Base-by-base conservation (phyloP, 345 rosid genomes). In the Hibiscus syriacus region DNA sequence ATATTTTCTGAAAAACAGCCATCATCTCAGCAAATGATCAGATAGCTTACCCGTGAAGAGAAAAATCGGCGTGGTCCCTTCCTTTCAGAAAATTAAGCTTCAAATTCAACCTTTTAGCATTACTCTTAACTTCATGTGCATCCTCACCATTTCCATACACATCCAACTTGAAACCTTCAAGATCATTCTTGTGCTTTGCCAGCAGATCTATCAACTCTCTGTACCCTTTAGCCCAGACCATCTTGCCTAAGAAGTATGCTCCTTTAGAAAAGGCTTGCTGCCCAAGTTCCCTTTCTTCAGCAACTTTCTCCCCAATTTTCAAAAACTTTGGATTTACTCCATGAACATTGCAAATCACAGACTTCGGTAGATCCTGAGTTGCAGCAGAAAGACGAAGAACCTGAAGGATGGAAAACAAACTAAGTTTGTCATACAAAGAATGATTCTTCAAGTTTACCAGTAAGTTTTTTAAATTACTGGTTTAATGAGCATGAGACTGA, bases 191-290 rank as follows among this genome's bases (percentile, higher is more conserved):
- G 80, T 86, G 91, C 78, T 79, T 87, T 55, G 89, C 81, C 59
- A 94, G 79, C 73, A 94, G 81, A 85, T 94, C 93, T 69, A 94
- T 86, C 76, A 94, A 77, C 77, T 94, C 99, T 68, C 79, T 82
- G 84, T 94, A 94, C 66, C 99, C 99, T 84, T 94, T 94, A 70
- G 99, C 99, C 99, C 99, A 94, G 49, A 94, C 97, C 97, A 94
- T 85, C 83, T 94, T 94, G 32, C 97, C 99, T 57, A 94, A 78
- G 73, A 94, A 94, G 75, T 94, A 94, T 39, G 97, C 99, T 62
- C 96, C 99, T 77, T 94, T 91, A 43, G 96, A 91, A 79, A 94
- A 91, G 60, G 96, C 86, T 81, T 86, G 85, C 82, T 89, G 90
- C 71, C 99, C 99, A 43, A 82, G 92, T 71, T 89, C 92, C 76